These are phyloP conservation scores for Betula pendula DNA, from an alignment of 306 rosid species.

Conservation along the genomic window DNA sequence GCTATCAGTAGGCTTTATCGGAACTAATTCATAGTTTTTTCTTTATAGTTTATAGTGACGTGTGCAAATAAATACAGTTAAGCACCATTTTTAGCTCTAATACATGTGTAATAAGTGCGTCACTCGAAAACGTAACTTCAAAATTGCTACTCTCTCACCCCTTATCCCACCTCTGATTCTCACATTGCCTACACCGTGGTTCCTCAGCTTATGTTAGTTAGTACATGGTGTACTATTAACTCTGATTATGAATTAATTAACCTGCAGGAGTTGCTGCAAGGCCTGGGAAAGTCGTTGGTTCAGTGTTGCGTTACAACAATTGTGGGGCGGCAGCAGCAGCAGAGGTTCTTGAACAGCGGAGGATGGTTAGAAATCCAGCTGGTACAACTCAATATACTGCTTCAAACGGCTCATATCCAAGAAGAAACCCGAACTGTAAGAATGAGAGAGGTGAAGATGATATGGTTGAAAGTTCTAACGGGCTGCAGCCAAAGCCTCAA, in stretches of 20 bases:
- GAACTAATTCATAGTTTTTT: not conserved
- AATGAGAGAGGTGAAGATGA: constrained; percentile 73
- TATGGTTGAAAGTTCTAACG: constrained; percentile 72
- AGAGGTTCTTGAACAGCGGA: constrained; percentile 77
- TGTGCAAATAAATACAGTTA: not conserved
- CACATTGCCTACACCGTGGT: not conserved
- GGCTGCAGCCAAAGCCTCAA: constrained; percentile 82
- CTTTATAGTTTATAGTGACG: not conserved
- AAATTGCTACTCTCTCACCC: not conserved
- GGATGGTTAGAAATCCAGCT: constrained; percentile 61
- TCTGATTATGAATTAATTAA: not conserved
- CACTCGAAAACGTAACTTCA: not conserved
- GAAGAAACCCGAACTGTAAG: constrained; percentile 80
- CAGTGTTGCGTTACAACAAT: constrained; percentile 77
- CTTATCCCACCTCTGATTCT: no score
- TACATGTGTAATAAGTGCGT: not conserved
- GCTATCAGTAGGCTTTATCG: not conserved
- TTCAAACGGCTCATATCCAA: constrained; percentile 65
- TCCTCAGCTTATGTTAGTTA: not conserved
- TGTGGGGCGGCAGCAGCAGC: constrained; percentile 65
- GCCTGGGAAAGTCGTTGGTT: constrained; percentile 89
- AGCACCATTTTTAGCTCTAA: not conserved
- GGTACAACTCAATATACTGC: constrained; percentile 59
- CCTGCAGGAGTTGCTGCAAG: constrained; percentile 79
- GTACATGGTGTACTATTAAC: not conserved